A percentile compares a stretch with the other conserved stretches of the same genome.
These are phyloP conservation scores for Hypoxylon sp. DNA, from an alignment of 2,329 filamentous ascomycete species.

Conservation along the genomic window DNA sequence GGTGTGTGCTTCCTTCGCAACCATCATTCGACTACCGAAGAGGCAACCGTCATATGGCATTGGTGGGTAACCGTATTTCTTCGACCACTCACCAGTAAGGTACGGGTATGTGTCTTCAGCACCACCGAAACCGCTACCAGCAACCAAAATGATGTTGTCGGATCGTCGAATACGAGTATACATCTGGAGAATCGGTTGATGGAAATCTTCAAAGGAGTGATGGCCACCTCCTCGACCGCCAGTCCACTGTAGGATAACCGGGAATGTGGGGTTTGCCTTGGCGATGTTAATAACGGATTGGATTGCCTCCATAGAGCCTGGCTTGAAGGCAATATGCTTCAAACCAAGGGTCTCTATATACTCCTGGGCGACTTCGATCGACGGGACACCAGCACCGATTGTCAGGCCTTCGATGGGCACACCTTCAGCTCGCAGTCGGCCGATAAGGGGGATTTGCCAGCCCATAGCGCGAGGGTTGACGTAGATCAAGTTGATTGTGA, in stretches of 20 bases:
- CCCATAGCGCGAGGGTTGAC: slow-evolving; percentile 89
- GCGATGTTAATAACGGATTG: slow-evolving; percentile 92
- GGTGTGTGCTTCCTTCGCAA: slow-evolving; percentile 90
- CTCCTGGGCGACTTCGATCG: slow-evolving; percentile 90
- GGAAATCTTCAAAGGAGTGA: slow-evolving; percentile 96
- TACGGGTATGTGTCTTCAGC: slow-evolving; percentile 93
- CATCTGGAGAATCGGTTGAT: slow-evolving; percentile 90
- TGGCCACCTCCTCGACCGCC: slow-evolving; percentile 93
- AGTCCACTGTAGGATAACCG: slow-evolving; percentile 94
- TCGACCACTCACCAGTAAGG: slow-evolving; percentile 89
- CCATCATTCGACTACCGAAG: slow-evolving; percentile 95
- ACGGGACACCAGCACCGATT: slow-evolving; percentile 93
- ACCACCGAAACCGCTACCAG: slow-evolving; percentile 91
- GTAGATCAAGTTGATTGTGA: slow-evolving; percentile 91
- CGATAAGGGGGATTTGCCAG: slow-evolving; percentile 91
- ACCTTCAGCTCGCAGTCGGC: slow-evolving; percentile 82
- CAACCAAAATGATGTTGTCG: slow-evolving; percentile 88
- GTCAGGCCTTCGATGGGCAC: slow-evolving; percentile 92
- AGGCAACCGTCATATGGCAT: slow-evolving; percentile 96
- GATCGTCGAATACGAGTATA: slow-evolving; percentile 88
- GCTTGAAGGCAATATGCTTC: slow-evolving; percentile 96
- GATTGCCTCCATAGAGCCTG: slow-evolving; percentile 88
- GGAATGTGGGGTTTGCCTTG: slow-evolving; percentile 92
- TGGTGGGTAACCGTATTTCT: slow-evolving; percentile 84
- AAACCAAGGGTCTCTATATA: slow-evolving; percentile 93